These are phyloP conservation scores for Clitoria ternatea DNA, from an alignment of 306 rosid genomes.

Conservation along the genomic window DNA sequence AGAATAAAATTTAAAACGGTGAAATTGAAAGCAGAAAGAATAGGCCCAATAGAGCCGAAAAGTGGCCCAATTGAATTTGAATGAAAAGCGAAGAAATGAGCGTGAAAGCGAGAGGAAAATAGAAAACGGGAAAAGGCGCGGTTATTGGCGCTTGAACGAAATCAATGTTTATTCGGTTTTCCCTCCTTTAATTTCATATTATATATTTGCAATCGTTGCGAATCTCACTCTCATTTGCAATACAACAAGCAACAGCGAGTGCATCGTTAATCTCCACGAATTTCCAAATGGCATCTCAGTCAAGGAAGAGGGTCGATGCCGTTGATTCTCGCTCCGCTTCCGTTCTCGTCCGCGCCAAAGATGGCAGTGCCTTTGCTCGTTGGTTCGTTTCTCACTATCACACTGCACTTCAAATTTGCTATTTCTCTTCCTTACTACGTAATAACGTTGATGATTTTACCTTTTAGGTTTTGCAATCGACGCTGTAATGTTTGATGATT, in stretches of 20 bases:
- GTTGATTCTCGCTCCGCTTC: slow-evolving; percentile 34
- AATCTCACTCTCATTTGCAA: background rate
- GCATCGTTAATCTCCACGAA: background rate
- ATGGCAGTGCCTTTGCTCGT: slow-evolving; percentile 86
- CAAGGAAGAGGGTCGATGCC: slow-evolving; percentile 73
- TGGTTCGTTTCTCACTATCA: slow-evolving; percentile 36
- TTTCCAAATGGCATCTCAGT: slow-evolving; percentile 32
- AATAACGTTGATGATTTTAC: no score
- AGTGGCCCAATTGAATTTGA: background rate
- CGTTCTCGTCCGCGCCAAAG: slow-evolving; percentile 65
- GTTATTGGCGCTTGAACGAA: slow-evolving; percentile 19
- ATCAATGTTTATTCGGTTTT: background rate
- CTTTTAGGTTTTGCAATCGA: background rate
- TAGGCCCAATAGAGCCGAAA: background rate
- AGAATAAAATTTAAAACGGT: no score
- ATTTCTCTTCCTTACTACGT: background rate
- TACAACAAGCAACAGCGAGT: background rate
- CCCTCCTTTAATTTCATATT: slow-evolving; percentile 12
- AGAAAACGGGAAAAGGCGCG: slow-evolving; percentile 9
- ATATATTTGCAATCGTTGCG: background rate
- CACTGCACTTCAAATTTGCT: no score
- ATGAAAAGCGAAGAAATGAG: background rate
- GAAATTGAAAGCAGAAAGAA: no score
- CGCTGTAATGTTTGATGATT: background rate
- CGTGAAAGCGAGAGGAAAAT: background rate